Conservation (phyloP, 2,329 filamentous ascomycete genomes). For the Aspergillus sp. region DNA sequence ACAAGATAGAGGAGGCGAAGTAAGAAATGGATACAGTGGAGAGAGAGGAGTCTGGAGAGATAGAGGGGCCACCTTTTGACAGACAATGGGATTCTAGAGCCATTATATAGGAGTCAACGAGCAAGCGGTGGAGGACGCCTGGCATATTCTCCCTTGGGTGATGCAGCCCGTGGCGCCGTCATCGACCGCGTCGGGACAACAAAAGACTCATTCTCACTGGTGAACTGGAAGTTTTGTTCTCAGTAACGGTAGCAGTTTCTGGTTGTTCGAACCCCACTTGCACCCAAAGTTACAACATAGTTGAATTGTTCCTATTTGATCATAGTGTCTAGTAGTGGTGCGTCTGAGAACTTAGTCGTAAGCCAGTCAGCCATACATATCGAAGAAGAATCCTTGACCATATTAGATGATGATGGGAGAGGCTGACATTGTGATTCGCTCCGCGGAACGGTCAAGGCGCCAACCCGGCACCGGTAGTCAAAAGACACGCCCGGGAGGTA, state of each 20-base stretch:
- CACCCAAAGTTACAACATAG: conserved; percentile 4
- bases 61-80: background rate
- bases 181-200: conserved; percentile 18
- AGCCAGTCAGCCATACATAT: conserved; percentile 3
- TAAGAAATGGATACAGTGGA: background rate
- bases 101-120: conserved; percentile 18
- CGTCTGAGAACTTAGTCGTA: background rate
- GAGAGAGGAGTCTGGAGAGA: background rate
- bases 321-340: background rate
- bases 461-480: conserved; percentile 5
- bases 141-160: conserved; percentile 3
- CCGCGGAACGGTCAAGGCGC: conserved; percentile 11
- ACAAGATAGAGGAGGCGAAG: background rate
- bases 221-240: background rate
- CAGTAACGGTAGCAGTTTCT: background rate
- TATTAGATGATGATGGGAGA: background rate
- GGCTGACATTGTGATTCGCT: conserved; percentile 15
- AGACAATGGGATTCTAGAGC: background rate
- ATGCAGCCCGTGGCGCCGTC: conserved; percentile 21
- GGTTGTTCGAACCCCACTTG: conserved; percentile 10
- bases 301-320: background rate
- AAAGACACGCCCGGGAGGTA: background rate
- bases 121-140: conserved; percentile 7
- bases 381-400: background rate
- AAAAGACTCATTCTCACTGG: conserved; percentile 10